These are phyloP conservation scores for Vigna reflexopilosa DNA, from an alignment of 306 rosid species.

Conservation along the genomic window DNA sequence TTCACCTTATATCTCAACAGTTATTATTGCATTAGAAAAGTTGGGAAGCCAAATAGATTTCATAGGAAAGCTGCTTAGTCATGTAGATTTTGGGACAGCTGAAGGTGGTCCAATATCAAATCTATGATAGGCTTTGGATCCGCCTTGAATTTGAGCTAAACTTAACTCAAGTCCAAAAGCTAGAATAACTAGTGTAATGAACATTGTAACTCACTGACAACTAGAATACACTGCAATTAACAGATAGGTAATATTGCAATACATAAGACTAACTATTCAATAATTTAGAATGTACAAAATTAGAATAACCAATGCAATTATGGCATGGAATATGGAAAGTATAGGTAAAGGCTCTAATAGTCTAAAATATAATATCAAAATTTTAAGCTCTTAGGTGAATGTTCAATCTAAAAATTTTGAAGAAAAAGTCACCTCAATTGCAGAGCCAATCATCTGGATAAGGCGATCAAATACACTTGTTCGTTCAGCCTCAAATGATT, in stretches of 20 bases:
- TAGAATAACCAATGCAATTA: constrained; percentile 24
- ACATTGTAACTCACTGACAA: neutral
- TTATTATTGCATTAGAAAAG: neutral
- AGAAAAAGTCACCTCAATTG: constrained; percentile 79
- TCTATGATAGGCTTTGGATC: neutral
- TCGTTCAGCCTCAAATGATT: constrained; percentile 98
- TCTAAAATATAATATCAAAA: constrained; percentile 5
- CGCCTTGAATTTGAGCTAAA: neutral
- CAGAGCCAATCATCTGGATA: constrained; percentile 98
- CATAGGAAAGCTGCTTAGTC: neutral
- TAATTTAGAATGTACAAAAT: constrained; percentile 28
- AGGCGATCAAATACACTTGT: constrained; percentile 99
- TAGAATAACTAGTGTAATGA: neutral
- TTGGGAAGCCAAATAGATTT: neutral
- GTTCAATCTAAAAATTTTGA: constrained; percentile 10
- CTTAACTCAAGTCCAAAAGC: neutral
- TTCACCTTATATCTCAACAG: too few relatives aligned
- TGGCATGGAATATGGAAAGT: constrained; percentile 22
- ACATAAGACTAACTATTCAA: constrained; percentile 12
- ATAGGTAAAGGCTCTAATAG: constrained; percentile 1
- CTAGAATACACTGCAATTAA: constrained; percentile 16
- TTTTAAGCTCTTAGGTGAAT: constrained; percentile 28
- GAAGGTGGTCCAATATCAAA: neutral
- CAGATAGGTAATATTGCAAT: constrained; percentile 7
- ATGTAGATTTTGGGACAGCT: neutral